phyloP scores from a whole-genome alignment of 345 rosid genomes.

The Linum lewisii region DNA sequence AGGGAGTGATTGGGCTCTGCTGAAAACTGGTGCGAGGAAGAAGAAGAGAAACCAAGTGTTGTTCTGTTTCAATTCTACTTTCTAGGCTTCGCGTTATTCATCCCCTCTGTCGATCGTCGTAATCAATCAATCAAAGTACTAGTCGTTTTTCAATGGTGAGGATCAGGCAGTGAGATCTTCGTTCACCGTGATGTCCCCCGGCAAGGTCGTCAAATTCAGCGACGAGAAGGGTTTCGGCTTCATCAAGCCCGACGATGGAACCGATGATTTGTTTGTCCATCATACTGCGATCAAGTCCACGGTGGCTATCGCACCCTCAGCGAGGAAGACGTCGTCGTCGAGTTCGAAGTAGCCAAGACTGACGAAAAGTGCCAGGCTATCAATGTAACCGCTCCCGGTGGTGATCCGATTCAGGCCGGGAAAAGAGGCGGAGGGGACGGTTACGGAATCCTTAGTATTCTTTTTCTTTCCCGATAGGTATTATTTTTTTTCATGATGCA shows the following conservation, averaged over 20 bases:
- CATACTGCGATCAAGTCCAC: constrained; percentile 66
- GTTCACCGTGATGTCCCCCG: constrained; percentile 30
- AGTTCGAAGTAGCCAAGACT: constrained; percentile 18
- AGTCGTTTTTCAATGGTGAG: constrained; percentile 10
- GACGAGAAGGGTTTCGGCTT: constrained; percentile 81
- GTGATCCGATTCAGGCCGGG: constrained; percentile 14
- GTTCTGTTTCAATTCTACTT: background rate
- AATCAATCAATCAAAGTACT: too few species aligned
- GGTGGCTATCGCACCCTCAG: constrained; percentile 29
- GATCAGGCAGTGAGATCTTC: constrained; percentile 11
- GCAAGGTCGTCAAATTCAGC: constrained; percentile 67
- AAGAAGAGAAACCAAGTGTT: background rate
- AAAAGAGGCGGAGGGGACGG: constrained; percentile 12
- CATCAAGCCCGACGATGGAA: constrained; percentile 80
- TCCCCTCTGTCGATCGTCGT: background rate
- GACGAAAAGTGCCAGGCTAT: constrained; percentile 29
- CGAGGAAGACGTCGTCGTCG: constrained; percentile 30
- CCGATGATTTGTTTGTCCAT: constrained; percentile 83
- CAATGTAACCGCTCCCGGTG: constrained; percentile 30
- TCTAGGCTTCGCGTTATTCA: background rate
- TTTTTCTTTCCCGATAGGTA: too few species aligned
- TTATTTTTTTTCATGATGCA: too few species aligned
- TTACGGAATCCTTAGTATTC: too few species aligned
- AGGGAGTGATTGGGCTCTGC: background rate
- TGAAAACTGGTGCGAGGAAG: background rate